Conservation (phyloP, 768 basidiomycete species). For the Russula sp. region DNA sequence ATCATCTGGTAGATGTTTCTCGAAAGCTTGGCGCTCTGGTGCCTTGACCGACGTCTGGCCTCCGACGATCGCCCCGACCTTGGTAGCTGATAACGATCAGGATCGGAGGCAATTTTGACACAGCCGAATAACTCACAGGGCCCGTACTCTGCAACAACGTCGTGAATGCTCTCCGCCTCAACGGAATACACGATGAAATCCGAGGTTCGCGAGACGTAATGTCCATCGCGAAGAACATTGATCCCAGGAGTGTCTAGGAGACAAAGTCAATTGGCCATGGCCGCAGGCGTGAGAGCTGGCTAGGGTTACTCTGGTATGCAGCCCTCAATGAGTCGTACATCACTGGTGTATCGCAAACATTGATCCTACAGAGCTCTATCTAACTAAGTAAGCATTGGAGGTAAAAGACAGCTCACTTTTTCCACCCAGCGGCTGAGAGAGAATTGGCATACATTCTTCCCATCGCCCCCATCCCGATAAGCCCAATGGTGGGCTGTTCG, state of each 20-base stretch:
- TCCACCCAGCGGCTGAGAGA: slow-evolving; percentile 81
- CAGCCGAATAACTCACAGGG: slow-evolving; percentile 61
- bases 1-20: slow-evolving; percentile 80
- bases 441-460: slow-evolving; percentile 86
- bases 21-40: slow-evolving; percentile 87
- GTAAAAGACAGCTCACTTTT: slow-evolving; percentile 53
- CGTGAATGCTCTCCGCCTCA: slow-evolving; percentile 82
- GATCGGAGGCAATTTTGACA: neutral
- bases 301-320: slow-evolving; percentile 56
- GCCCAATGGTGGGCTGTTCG: slow-evolving; percentile 74
- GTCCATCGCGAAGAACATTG: slow-evolving; percentile 71
- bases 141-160: slow-evolving; percentile 84
- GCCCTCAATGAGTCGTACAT: slow-evolving; percentile 61
- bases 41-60: slow-evolving; percentile 98
- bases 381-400: neutral
- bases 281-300: neutral
- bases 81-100: slow-evolving; percentile 61
- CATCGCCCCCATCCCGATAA: slow-evolving; percentile 99
- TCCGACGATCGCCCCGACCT: slow-evolving; percentile 85
- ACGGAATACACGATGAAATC: slow-evolving; percentile 96
- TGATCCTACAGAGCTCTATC: slow-evolving; percentile 53
- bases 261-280: neutral
- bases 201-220: slow-evolving; percentile 80
- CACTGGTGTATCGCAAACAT: slow-evolving; percentile 82
- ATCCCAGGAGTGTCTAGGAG: slow-evolving; percentile 56